Evolutionary conservation across 768 basidiomycete genomes (phyloP).

Genomic region (Calocybe indica): DNA sequence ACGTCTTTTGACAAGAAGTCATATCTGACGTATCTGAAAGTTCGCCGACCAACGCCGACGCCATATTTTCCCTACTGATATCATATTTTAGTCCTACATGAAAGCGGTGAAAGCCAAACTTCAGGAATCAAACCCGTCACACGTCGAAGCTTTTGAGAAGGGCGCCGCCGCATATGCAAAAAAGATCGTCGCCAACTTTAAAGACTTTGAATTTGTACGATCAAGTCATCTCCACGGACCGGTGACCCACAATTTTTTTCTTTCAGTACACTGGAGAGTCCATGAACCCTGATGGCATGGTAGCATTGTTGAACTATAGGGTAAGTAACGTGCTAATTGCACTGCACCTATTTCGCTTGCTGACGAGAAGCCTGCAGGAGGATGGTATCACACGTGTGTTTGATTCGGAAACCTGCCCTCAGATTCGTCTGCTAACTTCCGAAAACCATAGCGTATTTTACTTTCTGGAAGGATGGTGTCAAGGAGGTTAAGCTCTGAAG

Average conservation of each 20-base stretch:
- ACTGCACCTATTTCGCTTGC: slow-evolving; percentile 2
- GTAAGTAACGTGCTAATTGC: slow-evolving; percentile 29
- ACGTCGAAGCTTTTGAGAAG: slow-evolving; percentile 75
- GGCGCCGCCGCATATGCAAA: slow-evolving; percentile 74
- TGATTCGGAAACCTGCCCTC: background rate
- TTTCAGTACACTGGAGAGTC: slow-evolving; percentile 61
- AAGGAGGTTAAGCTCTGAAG: slow-evolving; percentile 69
- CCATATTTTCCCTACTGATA: background rate
- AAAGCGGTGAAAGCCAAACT: slow-evolving; percentile 78
- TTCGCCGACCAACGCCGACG: slow-evolving; percentile 14
- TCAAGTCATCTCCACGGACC: slow-evolving; percentile 16
- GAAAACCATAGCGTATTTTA: slow-evolving; percentile 66
- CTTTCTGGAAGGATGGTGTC: slow-evolving; percentile 94
- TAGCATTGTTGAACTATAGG: slow-evolving; percentile 92
- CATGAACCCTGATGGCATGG: slow-evolving; percentile 90
- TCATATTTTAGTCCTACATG: slow-evolving; percentile 75
- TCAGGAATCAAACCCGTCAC: slow-evolving; percentile 43
- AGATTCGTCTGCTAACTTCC: slow-evolving; percentile 2
- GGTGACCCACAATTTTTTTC: background rate
- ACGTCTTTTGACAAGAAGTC: slow-evolving; percentile 88
- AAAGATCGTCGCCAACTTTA: slow-evolving; percentile 86
- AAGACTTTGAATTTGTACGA: slow-evolving; percentile 85
- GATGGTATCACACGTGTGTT: slow-evolving; percentile 79
- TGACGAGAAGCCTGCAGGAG: slow-evolving; percentile 33
- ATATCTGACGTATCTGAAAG: slow-evolving; percentile 83